Base-by-base conservation (phyloP, 2,329 filamentous ascomycete genomes). In the Cladosporium sp. region DNA sequence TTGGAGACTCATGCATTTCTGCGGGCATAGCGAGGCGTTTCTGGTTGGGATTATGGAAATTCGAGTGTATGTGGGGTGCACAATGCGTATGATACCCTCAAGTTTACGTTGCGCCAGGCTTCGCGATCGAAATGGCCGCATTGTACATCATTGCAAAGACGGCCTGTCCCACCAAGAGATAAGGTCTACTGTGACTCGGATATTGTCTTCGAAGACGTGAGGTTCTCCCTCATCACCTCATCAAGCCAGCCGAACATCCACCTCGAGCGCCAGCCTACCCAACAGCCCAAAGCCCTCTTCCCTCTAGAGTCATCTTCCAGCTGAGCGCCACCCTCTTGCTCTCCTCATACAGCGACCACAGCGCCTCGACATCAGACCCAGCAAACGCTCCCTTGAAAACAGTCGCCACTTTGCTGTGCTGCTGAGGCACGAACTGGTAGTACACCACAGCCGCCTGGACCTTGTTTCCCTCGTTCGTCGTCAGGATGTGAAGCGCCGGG, bases 21-120 rank as follows among this genome's bases (percentile, higher is more conserved):
- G 19, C n/a, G 17, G 54, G 42, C 42, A 56, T 39, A 56, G 54
- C 54, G 54, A 40, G 54, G 54, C 54, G 54, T 56, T 56, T 20
- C 11, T 56, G 54, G 17, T 49, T 34, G 38, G 9, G 54, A 5
- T 39, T n/a, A 5, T 49, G 36, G 30, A 8, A 15, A 37, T 49
- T 9, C 5, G 6, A 20, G 30, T 50, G 11, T 39, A 6, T 25
- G 6, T 51, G 34, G 42, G 42, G 34, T 19, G n/a, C 43, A 49
- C 54, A 49, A 20, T 49, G 42, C 42, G 54, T 56, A 56, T 56
- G 54, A 56, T 56, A 56, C 54, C 54, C 42, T 15, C 7, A 11
- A 20, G 38, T 15, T 15, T 25, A 25, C 25, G 3, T 22, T 36
- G 30, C 20, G 17, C 5, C 15, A 22, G 5, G 17, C 34, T 12